These are phyloP conservation scores for Scenedesmus sp. DNA, from an alignment of 163 green algal genomes.

Conservation along the genomic window DNA sequence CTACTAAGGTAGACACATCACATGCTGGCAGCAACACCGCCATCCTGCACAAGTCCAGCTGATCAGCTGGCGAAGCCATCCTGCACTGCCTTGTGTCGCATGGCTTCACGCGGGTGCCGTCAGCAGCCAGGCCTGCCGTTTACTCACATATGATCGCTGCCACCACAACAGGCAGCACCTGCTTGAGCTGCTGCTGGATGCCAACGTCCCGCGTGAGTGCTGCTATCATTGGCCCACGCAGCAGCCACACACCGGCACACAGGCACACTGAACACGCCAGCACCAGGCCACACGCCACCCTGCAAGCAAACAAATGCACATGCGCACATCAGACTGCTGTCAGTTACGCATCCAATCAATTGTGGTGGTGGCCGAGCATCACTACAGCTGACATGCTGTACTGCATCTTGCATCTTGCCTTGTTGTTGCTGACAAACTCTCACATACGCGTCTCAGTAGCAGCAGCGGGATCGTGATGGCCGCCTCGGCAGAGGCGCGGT, in stretches of 20 bases:
- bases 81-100: neutral
- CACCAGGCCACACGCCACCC: constrained; percentile 13
- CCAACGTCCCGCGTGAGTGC: neutral
- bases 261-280: neutral
- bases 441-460: too few species aligned
- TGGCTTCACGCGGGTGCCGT: neutral
- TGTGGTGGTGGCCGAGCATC: too few species aligned
- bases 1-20: too few species aligned
- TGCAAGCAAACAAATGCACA: neutral
- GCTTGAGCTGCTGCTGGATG: constrained; percentile 32
- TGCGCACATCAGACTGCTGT: neutral
- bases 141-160: constrained; percentile 46
- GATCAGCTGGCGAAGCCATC: neutral
- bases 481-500: too few species aligned
- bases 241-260: constrained; percentile 22
- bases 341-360: too few species aligned
- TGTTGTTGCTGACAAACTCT: too few species aligned
- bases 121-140: too few species aligned
- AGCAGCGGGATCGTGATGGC: too few species aligned
- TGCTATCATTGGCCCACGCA: neutral
- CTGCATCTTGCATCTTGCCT: too few species aligned
- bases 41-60: too few species aligned
- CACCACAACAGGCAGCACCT: constrained; percentile 39
- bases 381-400: too few species aligned
- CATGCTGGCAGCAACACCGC: too few species aligned